Conservation (phyloP, 2,329 filamentous ascomycete genomes). For the Zelopaecilomyces penicillatus region DNA sequence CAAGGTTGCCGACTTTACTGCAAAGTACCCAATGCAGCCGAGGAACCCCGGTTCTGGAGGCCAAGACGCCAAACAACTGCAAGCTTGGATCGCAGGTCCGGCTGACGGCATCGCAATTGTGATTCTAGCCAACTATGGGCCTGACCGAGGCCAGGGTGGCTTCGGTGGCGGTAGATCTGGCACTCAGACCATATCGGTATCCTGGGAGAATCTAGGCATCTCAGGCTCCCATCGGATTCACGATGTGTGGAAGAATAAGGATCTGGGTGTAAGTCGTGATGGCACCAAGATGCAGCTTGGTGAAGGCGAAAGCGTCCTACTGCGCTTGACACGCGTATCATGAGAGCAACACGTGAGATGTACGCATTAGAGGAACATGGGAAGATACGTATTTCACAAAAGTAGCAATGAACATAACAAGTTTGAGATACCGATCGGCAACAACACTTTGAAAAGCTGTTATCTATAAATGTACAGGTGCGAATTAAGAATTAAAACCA, state of each 20-base stretch:
- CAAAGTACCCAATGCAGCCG: slow-evolving; percentile 12
- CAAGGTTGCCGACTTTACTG: slow-evolving; percentile 12
- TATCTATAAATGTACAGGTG: no score
- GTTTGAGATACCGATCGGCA: no score
- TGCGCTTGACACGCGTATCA: slow-evolving; percentile 5
- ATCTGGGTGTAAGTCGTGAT: slow-evolving; percentile 3
- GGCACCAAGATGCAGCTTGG: slow-evolving; percentile 3
- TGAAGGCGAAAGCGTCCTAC: slow-evolving; percentile 8
- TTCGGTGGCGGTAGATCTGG: slow-evolving; percentile 5
- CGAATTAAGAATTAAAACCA: no score
- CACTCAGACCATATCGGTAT: slow-evolving; percentile 8
- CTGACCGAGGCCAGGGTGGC: slow-evolving; percentile 12
- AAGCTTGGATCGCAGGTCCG: slow-evolving; percentile 15
- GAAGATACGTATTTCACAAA: no score
- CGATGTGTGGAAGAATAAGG: slow-evolving; percentile 12
- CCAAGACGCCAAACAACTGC: slow-evolving; percentile 12
- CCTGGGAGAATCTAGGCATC: slow-evolving; percentile 12
- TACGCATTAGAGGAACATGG: no score
- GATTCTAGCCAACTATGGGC: slow-evolving; percentile 14
- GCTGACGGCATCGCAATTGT: slow-evolving; percentile 10
- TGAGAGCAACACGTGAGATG: neutral
- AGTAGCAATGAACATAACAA: no score
- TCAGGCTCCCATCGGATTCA: slow-evolving; percentile 4
- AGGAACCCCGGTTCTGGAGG: slow-evolving; percentile 12
- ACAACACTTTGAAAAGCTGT: no score